A percentile compares a stretch with the other conserved stretches of the same genome.
Conservation (phyloP, 352 stramenopile genomes). For the Phytophthora gonapodyides region DNA sequence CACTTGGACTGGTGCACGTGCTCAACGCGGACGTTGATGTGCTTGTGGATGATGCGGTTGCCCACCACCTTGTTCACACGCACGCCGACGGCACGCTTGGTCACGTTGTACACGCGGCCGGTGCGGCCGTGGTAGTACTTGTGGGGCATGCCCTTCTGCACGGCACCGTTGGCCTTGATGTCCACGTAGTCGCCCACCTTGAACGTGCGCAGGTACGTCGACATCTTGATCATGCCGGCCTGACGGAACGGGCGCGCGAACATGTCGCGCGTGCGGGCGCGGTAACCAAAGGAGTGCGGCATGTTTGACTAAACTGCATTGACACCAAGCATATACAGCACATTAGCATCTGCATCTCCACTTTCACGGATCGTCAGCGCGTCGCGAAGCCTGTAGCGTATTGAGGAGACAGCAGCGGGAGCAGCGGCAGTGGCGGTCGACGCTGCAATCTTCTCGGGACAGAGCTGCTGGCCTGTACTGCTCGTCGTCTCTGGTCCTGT, state of each 20-base stretch:
- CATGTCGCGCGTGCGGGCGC: conserved; percentile 99
- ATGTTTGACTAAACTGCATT: conserved; percentile 80
- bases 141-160: conserved; percentile 99
- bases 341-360: conserved; percentile 30
- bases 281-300: conserved; percentile 99
- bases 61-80: conserved; percentile 99
- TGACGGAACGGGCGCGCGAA: conserved; percentile 99
- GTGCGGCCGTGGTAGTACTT: conserved; percentile 99
- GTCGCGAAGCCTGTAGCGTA: neutral
- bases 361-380: conserved; percentile 4
- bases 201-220: conserved; percentile 98
- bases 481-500: conserved; percentile 17
- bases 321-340: conserved; percentile 17
- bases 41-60: conserved; percentile 99
- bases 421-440: neutral
- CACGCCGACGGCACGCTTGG: conserved; percentile 98
- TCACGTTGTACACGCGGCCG: conserved; percentile 99
- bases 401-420: conserved; percentile 1
- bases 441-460: conserved; percentile 3
- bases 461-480: neutral
- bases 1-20: conserved; percentile 99
- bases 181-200: conserved; percentile 99
- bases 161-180: conserved; percentile 98
- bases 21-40: conserved; percentile 99
- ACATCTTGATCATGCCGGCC: conserved; percentile 96